Conservation (phyloP, 2,329 filamentous ascomycete genomes). For the Xenosphaeropsis pyriputrescens region DNA sequence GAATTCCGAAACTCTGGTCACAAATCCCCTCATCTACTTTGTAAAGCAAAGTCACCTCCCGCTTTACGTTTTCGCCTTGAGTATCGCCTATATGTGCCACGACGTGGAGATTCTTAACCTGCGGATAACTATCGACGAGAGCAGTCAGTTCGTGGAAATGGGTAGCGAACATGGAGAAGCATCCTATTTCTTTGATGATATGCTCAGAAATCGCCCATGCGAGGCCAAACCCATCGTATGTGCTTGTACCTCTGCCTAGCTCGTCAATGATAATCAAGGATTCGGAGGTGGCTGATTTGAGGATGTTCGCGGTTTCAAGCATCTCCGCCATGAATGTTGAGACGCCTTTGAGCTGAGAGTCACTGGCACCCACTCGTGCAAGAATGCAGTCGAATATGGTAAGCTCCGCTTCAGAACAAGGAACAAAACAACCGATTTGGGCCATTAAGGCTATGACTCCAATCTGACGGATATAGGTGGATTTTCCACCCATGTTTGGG, state of each 20-base stretch:
- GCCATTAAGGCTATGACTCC: constrained; percentile 96
- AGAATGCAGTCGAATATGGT: constrained; percentile 96
- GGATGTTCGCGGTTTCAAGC: constrained; percentile 95
- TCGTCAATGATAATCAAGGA: constrained; percentile 98
- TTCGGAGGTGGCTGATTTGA: constrained; percentile 90
- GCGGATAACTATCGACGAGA: constrained; percentile 69
- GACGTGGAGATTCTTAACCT: constrained; percentile 88
- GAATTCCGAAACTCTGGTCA: constrained; percentile 96
- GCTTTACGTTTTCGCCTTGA: constrained; percentile 24
- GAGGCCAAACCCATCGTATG: constrained; percentile 96
- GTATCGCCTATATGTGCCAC: constrained; percentile 69
- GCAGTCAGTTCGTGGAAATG: constrained; percentile 98
- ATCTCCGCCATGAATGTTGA: constrained; percentile 99
- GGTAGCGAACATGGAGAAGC: constrained; percentile 89
- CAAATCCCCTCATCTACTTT: constrained; percentile 93
- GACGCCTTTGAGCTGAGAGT: constrained; percentile 94
- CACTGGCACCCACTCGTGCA: constrained; percentile 86
- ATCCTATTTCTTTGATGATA: constrained; percentile 88
- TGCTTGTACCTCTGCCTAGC: constrained; percentile 88
- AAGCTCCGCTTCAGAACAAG: constrained; percentile 76
- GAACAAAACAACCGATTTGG: constrained; percentile 92
- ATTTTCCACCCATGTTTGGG: constrained; percentile 98
- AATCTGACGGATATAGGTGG: constrained; percentile 94
- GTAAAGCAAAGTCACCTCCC: constrained; percentile 90
- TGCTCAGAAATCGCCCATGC: constrained; percentile 98